phyloP scores from a whole-genome alignment of 306 rosid genomes.

The Vicia villosa region DNA sequence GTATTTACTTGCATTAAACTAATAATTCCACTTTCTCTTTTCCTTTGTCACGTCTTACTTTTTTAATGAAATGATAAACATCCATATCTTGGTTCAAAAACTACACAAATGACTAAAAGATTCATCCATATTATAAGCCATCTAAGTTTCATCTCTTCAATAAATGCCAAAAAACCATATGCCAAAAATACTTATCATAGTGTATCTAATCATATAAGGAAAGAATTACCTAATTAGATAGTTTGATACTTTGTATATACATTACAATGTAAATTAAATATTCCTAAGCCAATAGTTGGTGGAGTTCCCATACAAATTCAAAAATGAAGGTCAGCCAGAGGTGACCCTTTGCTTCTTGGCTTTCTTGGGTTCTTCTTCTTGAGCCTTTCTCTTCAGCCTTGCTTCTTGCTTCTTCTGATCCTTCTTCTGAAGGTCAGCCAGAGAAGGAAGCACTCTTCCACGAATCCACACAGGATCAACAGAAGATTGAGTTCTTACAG shows the following conservation, averaged over 20 bases:
- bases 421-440: too few relatives aligned
- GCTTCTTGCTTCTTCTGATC: too few relatives aligned
- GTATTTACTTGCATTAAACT: too few relatives aligned
- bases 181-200: conserved; percentile 34
- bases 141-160: conserved; percentile 21
- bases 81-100: conserved; percentile 35
- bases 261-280: conserved; percentile 26
- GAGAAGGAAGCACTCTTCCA: too few relatives aligned
- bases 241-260: conserved; percentile 13
- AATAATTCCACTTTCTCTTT: background rate
- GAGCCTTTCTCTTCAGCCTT: too few relatives aligned
- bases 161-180: conserved; percentile 44
- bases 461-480: too few relatives aligned
- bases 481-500: too few relatives aligned
- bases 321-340: too few relatives aligned
- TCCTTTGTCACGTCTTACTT: background rate
- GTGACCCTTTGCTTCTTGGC: too few relatives aligned
- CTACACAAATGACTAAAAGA: conserved; percentile 37
- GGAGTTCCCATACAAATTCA: conserved; percentile 59
- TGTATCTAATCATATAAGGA: conserved; percentile 37
- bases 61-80: conserved; percentile 19
- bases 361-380: too few relatives aligned
- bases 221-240: conserved; percentile 42
- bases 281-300: conserved; percentile 51
- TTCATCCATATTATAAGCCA: conserved; percentile 29